Base-by-base conservation (phyloP, 805 yeast species). In the Candida piceae region DNA sequence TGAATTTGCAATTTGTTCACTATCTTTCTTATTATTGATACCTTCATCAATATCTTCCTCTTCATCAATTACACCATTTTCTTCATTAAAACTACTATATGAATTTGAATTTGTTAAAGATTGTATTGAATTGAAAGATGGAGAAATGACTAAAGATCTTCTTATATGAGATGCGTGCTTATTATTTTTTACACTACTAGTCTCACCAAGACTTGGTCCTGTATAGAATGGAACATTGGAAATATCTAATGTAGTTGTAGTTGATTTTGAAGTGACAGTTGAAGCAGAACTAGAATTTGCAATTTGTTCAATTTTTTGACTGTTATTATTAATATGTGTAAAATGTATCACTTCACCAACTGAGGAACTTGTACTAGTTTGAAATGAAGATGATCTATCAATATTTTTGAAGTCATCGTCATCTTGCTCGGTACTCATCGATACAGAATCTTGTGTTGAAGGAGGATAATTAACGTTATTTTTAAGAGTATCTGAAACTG, bases 301-400 rank as follows among this genome's bases (percentile, higher is more conserved):
- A 22, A 26, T 27, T 17, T n/a, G n/a, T n/a, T n/a, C n/a, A n/a
- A n/a, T n/a, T n/a, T n/a, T n/a, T n/a, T n/a, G n/a, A n/a, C n/a
- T n/a, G n/a, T n/a, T n/a, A n/a, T n/a, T n/a, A n/a, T n/a, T n/a
- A n/a, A n/a, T n/a, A n/a, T n/a, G n/a, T n/a, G n/a, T n/a, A n/a
- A 20, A 7, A 6, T 20, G 6, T 6, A 20, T 6, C 6, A 9
- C 8, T 20, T 20, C 8, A 20, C 9, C 22, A 20, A 48, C 32
- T 7, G 63, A 55, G 1, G 64, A 55, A 4, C 53, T 44, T 2
- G 64, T 55, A 37, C 64, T 59, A 3, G 67, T 63, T 42, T 62
- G 66, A 32, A 62, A 57, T 16, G 67, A 62, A 9, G 66, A 60
- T 1, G 65, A 60, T 17, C 60, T 48, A 32, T 59, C 63, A 10